A percentile compares a stretch with the other conserved stretches of the same genome.
Evolutionary conservation across 2,329 filamentous ascomycete genomes (phyloP).

Genomic region (Colletotrichum musicola): DNA sequence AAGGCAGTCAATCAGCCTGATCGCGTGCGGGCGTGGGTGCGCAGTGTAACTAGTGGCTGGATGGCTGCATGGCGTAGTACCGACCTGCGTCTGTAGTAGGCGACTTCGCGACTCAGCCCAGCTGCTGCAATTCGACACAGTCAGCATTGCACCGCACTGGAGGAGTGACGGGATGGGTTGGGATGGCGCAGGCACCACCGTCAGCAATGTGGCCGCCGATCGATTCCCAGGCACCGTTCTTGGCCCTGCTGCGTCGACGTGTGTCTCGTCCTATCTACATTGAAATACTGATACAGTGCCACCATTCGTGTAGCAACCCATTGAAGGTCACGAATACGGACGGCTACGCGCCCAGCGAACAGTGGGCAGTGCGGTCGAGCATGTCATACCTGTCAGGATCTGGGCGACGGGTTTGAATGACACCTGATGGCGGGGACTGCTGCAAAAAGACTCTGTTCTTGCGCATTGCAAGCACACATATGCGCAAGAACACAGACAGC

Average conservation of each 20-base stretch:
- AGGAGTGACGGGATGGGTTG: not conserved
- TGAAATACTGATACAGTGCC: not conserved
- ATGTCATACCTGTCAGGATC: slow-evolving; percentile 4
- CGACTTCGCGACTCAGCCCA: not conserved
- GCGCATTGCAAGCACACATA: slow-evolving; percentile 6
- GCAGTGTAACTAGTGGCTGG: not conserved
- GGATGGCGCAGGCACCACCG: slow-evolving; percentile 16
- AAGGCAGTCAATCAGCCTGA: not conserved
- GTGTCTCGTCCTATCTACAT: slow-evolving; percentile 15
- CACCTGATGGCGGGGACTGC: slow-evolving; percentile 5
- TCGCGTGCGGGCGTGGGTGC: not conserved
- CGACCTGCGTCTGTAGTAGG: too few species aligned
- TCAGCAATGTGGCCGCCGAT: slow-evolving; percentile 20
- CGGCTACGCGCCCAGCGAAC: slow-evolving; percentile 3
- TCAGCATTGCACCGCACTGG: slow-evolving; percentile 1
- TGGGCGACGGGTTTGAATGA: slow-evolving; percentile 1
- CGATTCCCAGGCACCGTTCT: slow-evolving; percentile 34
- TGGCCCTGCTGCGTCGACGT: slow-evolving; percentile 23
- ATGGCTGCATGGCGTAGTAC: not conserved
- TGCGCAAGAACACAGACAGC: slow-evolving; percentile 7
- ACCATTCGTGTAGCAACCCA: not conserved
- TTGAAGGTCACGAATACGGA: slow-evolving; percentile 4
- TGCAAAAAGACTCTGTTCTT: not conserved
- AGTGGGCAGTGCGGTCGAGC: not conserved
- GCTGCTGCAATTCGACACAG: not conserved